Conservation (phyloP, 495 filamentous ascomycete genomes). For the Clohesyomyces aquaticus region DNA sequence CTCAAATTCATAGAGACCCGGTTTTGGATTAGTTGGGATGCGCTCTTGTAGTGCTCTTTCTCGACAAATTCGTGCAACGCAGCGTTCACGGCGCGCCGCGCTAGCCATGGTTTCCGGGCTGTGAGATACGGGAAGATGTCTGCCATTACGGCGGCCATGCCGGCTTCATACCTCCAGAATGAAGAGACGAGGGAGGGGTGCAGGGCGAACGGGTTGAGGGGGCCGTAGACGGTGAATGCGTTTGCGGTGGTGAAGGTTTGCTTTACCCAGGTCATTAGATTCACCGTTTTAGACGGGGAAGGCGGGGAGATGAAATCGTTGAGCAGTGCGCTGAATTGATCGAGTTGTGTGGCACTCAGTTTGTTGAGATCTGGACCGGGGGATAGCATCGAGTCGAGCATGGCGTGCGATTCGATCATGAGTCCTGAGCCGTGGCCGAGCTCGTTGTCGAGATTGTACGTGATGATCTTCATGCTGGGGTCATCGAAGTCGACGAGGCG, state of each 20-base stretch:
- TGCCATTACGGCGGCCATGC: conserved; percentile 31
- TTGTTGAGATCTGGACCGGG: conserved; percentile 19
- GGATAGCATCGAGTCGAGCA: conserved; percentile 31
- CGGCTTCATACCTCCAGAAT: conserved; percentile 44
- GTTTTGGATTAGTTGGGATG: conserved; percentile 38
- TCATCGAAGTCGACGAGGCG: conserved; percentile 38
- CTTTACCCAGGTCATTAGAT: conserved; percentile 28
- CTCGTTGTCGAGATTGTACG: conserved; percentile 29
- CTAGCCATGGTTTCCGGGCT: conserved; percentile 38
- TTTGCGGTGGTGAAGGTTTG: conserved; percentile 29
- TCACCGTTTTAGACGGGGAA: conserved; percentile 33
- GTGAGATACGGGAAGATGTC: conserved; percentile 37
- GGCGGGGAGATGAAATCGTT: conserved; percentile 12
- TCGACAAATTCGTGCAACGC: conserved; percentile 39
- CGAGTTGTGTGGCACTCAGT: conserved; percentile 6
- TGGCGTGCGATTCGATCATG: conserved; percentile 39
- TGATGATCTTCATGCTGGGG: conserved; percentile 29
- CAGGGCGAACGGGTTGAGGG: conserved; percentile 39
- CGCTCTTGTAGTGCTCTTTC: conserved; percentile 30
- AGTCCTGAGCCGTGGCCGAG: conserved; percentile 30
- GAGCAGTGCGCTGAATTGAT: conserved; percentile 15
- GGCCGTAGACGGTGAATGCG: conserved; percentile 40
- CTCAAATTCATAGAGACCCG: conserved; percentile 33
- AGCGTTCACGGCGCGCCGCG: conserved; percentile 34
- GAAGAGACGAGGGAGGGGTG: conserved; percentile 34